These are phyloP conservation scores for Boletus nobilissimus DNA, from an alignment of 1,284 basidiomycete species.

Conservation along the genomic window DNA sequence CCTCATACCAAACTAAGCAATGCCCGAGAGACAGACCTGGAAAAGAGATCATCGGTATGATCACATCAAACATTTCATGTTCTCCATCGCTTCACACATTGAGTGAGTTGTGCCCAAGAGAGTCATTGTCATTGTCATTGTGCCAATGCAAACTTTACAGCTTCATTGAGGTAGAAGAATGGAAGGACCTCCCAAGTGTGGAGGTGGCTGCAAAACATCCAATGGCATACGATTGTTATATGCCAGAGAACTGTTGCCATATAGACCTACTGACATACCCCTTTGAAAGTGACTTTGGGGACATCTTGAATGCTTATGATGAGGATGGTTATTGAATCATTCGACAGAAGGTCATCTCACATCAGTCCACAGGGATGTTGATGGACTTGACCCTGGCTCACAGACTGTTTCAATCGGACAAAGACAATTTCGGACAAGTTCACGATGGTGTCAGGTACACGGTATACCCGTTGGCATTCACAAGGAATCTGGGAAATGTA, in stretches of 20 bases:
- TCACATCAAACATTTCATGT: neutral
- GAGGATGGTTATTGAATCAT: neutral
- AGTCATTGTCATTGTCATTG: too few relatives aligned
- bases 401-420: neutral
- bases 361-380: neutral
- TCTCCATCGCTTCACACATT: neutral
- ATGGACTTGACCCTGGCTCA: neutral
- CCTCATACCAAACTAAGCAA: too few relatives aligned
- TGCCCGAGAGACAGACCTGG: neutral
- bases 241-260: neutral
- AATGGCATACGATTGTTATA: neutral
- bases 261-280: neutral
- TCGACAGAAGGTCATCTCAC: neutral
- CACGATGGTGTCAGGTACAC: neutral
- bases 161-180: neutral
- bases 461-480: neutral
- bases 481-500: neutral
- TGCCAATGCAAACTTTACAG: too few relatives aligned
- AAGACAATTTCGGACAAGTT: neutral
- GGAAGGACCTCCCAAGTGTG: neutral
- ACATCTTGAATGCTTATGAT: neutral
- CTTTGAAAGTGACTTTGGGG: neutral
- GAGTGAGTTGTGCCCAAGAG: too few relatives aligned
- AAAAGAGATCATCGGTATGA: neutral
- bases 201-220: neutral